These are phyloP conservation scores for Pyrenophora tritici-repentis DNA, from an alignment of 2,329 filamentous ascomycete species.

Conservation along the genomic window DNA sequence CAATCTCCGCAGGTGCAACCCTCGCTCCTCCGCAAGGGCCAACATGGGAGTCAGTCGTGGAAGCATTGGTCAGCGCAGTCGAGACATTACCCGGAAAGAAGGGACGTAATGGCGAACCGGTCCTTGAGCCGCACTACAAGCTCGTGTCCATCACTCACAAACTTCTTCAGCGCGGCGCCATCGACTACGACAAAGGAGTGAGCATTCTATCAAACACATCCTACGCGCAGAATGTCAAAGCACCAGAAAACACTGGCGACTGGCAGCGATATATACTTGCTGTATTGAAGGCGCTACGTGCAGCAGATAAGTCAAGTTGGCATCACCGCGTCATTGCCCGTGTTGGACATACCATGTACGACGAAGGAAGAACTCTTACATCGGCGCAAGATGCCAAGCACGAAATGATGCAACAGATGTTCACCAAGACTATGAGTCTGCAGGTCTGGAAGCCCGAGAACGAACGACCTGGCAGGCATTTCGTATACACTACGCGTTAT, in stretches of 20 bases:
- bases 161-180: constrained; percentile 62
- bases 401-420: constrained; percentile 81
- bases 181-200: constrained; percentile 54
- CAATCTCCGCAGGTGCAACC: constrained; percentile 37
- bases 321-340: constrained; percentile 89
- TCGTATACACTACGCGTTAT: constrained; percentile 89
- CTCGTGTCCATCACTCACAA: constrained; percentile 83
- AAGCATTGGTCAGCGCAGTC: constrained; percentile 64
- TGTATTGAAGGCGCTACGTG: constrained; percentile 63
- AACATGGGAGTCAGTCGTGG: constrained; percentile 56
- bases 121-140: constrained; percentile 92
- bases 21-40: constrained; percentile 27
- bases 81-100: constrained; percentile 64
- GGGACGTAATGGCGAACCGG: constrained; percentile 71
- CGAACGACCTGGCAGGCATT: constrained; percentile 82
- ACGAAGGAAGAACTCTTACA: constrained; percentile 58
- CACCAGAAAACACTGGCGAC: constrained; percentile 56
- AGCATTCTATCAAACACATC: constrained; percentile 58
- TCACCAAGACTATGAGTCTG: constrained; percentile 92
- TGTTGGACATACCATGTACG: constrained; percentile 66
- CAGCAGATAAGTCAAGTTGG: constrained; percentile 90
- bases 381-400: constrained; percentile 69
- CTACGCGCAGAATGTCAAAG: constrained; percentile 59
- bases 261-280: constrained; percentile 67
- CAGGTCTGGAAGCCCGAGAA: constrained; percentile 95